Evolutionary conservation across 2,329 filamentous ascomycete genomes (phyloP).

Genomic region (Malbranchea cinnamomea): DNA sequence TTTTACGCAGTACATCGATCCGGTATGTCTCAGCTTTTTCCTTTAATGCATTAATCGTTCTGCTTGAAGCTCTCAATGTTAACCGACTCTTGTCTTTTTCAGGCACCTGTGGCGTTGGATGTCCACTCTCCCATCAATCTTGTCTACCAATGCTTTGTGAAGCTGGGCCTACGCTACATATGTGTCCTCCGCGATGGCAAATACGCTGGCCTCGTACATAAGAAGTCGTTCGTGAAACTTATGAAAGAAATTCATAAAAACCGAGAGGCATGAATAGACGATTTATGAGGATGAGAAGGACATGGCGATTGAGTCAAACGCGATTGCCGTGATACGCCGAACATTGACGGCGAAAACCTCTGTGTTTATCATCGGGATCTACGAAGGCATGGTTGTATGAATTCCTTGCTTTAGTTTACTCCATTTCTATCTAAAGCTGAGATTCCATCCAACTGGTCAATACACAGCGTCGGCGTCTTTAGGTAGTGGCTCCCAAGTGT

Average conservation of each 20-base stretch:
- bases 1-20: constrained; percentile 84
- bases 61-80: constrained; percentile 1
- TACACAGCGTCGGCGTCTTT: too few relatives aligned
- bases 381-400: too few relatives aligned
- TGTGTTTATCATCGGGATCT: too few relatives aligned
- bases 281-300: too few relatives aligned
- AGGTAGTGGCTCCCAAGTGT: too few relatives aligned
- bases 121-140: constrained; percentile 83
- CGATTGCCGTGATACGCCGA: too few relatives aligned
- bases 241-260: constrained; percentile 47
- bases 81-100: constrained; percentile 4
- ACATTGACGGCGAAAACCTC: too few relatives aligned
- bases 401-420: too few relatives aligned
- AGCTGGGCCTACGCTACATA: constrained; percentile 81
- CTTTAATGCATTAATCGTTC: background rate
- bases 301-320: too few relatives aligned
- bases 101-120: constrained; percentile 77
- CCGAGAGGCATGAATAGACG: too few relatives aligned
- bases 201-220: constrained; percentile 87
- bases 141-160: constrained; percentile 92
- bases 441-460: too few relatives aligned
- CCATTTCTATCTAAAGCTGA: too few relatives aligned
- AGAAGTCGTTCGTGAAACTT: constrained; percentile 93
- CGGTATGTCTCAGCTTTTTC: constrained; percentile 37
- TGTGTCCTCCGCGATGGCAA: constrained; percentile 74